Conservation (phyloP, 2,329 filamentous ascomycete species). For the Anisogramma anomala region DNA sequence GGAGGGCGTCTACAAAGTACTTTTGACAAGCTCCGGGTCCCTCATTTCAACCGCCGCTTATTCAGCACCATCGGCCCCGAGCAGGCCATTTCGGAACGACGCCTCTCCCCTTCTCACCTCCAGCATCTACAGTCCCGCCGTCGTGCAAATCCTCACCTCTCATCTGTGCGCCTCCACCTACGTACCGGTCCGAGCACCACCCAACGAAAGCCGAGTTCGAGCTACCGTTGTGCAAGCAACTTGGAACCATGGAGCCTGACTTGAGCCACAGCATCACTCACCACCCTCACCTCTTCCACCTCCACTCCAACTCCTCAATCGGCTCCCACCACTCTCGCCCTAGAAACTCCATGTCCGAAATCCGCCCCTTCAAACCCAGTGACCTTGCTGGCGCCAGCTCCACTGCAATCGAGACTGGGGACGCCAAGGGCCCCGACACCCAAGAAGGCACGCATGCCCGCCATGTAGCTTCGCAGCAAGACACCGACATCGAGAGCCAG, state of each 20-base stretch:
- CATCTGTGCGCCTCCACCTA: no score
- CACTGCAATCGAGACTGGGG: slow-evolving; percentile 33
- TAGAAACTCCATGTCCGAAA: slow-evolving; percentile 14
- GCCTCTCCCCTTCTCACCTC: no score
- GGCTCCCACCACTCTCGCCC: not conserved
- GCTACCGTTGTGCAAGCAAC: not conserved
- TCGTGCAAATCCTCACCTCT: no score
- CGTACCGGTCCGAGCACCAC: not conserved
- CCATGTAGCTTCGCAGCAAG: slow-evolving; percentile 24
- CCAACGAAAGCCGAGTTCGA: not conserved
- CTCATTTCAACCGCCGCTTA: no score
- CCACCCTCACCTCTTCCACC: slow-evolving; percentile 33
- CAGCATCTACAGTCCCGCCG: no score
- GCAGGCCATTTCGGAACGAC: no score
- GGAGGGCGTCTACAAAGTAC: no score
- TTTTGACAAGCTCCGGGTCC: no score
- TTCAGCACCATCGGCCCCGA: no score
- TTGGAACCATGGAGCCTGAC: slow-evolving; percentile 27
- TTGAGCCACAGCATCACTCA: slow-evolving; percentile 30
- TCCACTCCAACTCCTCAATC: slow-evolving; percentile 21
- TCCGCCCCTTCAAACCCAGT: slow-evolving; percentile 17
- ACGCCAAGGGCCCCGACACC: slow-evolving; percentile 26
- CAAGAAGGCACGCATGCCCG: slow-evolving; percentile 25
- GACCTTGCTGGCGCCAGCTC: slow-evolving; percentile 28
- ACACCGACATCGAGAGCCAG: slow-evolving; percentile 44